Percentiles rank a stretch among this genome's conserved stretches.
These are phyloP conservation scores for Lathyrus tuberosus DNA, from an alignment of 306 rosid genomes.

Conservation along the genomic window DNA sequence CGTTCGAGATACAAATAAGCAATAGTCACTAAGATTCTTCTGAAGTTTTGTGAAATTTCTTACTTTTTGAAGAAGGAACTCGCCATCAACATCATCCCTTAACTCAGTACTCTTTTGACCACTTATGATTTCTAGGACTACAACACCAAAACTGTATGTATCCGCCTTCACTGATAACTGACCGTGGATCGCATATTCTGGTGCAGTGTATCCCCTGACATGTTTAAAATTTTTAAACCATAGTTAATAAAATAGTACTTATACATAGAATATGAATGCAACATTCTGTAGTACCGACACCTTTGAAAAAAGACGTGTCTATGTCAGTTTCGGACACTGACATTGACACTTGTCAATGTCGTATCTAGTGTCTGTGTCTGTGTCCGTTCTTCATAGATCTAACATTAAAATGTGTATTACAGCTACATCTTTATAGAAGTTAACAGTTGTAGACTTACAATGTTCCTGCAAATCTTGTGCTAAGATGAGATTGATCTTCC, in stretches of 20 bases:
- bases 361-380: no score
- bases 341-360: no score
- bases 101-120: slow-evolving; percentile 60
- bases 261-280: not conserved
- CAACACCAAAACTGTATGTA: slow-evolving; percentile 71
- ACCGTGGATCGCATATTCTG: slow-evolving; percentile 79
- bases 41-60: slow-evolving; percentile 27
- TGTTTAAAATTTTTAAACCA: not conserved
- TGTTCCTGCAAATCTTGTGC: slow-evolving; percentile 77
- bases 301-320: no score
- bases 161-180: slow-evolving; percentile 76
- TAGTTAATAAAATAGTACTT: not conserved
- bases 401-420: not conserved
- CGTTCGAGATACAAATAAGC: not conserved
- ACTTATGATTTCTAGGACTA: slow-evolving; percentile 67
- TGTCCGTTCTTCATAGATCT: no score
- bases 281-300: no score
- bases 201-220: slow-evolving; percentile 71
- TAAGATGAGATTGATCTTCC: slow-evolving; percentile 60
- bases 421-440: not conserved
- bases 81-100: slow-evolving; percentile 48
- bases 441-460: slow-evolving; percentile 2
- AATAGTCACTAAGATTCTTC: not conserved
- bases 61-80: slow-evolving; percentile 69
- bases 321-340: no score